Evolutionary conservation across 169 alveolate genomes (phyloP).

Genomic region (Cryptosporidium meleagridis): DNA sequence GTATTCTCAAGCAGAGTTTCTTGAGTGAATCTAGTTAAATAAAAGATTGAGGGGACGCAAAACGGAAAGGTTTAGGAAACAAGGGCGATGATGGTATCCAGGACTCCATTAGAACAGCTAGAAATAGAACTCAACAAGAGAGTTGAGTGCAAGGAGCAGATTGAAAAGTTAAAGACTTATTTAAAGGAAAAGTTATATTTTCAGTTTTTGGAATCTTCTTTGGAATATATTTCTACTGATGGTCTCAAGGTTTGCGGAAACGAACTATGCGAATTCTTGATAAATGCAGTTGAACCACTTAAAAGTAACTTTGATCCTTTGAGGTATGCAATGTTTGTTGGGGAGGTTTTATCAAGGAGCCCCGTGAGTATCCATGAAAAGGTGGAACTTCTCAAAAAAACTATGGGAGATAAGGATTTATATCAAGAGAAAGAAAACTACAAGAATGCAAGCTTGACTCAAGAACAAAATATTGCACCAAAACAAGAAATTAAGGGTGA

Average conservation of each 20-base stretch:
- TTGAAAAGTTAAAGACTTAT: constrained; percentile 22
- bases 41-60: background rate
- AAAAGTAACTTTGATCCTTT: constrained; percentile 53
- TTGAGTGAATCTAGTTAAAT: background rate
- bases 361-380: background rate
- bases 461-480: constrained; percentile 56
- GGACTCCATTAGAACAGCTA: constrained; percentile 56
- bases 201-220: constrained; percentile 40
- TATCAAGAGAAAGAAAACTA: constrained; percentile 12
- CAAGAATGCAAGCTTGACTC: constrained; percentile 45
- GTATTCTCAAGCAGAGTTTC: background rate
- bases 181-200: constrained; percentile 48
- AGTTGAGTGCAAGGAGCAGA: background rate
- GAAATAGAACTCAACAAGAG: constrained; percentile 33
- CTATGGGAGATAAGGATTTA: background rate
- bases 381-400: background rate
- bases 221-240: constrained; percentile 14
- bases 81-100: constrained; percentile 10
- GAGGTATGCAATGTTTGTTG: constrained; percentile 52
- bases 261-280: constrained; percentile 15
- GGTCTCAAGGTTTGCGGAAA: background rate
- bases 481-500: constrained; percentile 59
- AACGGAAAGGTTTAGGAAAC: background rate
- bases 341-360: constrained; percentile 16
- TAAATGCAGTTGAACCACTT: constrained; percentile 44